These are phyloP conservation scores for Lasiodiplodia sp. DNA, from an alignment of 2,329 filamentous ascomycete genomes.

Conservation along the genomic window DNA sequence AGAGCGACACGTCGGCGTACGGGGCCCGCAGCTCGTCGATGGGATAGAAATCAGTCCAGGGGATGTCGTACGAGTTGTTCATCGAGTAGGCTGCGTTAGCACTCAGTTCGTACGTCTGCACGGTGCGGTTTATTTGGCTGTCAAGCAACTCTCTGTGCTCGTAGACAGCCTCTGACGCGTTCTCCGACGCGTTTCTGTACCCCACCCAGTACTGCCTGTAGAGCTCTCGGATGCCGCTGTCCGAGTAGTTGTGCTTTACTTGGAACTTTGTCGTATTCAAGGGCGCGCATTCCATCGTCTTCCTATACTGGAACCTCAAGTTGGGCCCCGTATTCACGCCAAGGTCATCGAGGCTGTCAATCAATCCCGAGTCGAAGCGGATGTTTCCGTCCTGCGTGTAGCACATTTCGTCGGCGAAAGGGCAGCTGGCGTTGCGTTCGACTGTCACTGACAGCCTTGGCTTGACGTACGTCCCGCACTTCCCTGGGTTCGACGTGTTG, in stretches of 20 bases:
- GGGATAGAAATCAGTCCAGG: constrained; percentile 30
- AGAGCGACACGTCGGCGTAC: constrained; percentile 42
- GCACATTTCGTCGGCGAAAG: constrained; percentile 32
- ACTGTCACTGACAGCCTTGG: constrained; percentile 21
- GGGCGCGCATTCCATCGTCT: constrained; percentile 30
- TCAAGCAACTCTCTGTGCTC: no score
- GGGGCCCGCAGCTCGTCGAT: constrained; percentile 38
- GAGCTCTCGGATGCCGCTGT: neutral
- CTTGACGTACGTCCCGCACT: constrained; percentile 27
- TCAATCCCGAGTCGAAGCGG: constrained; percentile 33
- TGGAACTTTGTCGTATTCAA: constrained; percentile 1
- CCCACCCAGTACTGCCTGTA: neutral
- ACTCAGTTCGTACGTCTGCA: no score
- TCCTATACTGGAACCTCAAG: constrained; percentile 28
- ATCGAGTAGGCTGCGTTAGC: neutral
- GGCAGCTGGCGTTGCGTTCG: constrained; percentile 31
- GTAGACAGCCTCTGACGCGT: no score
- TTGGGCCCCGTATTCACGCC: constrained; percentile 35
- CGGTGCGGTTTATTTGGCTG: no score
- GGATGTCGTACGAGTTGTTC: neutral
- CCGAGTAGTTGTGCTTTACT: neutral
- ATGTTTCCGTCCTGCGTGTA: constrained; percentile 31
- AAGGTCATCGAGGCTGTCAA: constrained; percentile 35
- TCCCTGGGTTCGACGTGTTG: neutral
- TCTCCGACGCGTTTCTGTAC: neutral